These are phyloP conservation scores for Talaromyces sp. DNA, from an alignment of 2,329 filamentous ascomycete genomes.

Conservation along the genomic window DNA sequence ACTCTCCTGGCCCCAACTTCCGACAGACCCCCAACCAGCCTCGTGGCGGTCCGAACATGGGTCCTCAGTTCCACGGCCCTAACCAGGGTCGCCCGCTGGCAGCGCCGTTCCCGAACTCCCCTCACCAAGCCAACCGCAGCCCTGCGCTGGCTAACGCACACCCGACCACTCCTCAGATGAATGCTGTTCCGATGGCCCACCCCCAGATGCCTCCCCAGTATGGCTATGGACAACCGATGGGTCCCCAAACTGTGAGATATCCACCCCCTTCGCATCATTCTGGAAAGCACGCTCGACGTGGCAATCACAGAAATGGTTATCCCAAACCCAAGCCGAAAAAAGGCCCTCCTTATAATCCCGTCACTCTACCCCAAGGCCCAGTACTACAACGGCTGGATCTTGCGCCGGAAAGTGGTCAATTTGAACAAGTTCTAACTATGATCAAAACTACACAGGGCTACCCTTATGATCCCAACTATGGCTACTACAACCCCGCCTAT, in stretches of 20 bases:
- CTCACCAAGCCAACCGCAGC: constrained; percentile 65
- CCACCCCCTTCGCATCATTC: constrained; percentile 36
- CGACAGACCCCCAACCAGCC: constrained; percentile 55
- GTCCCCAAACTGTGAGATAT: constrained; percentile 63
- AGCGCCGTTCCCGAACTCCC: constrained; percentile 63
- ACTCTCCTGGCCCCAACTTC: constrained; percentile 58
- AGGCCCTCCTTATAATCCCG: background rate
- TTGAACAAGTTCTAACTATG: constrained; percentile 71
- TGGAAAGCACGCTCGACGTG: constrained; percentile 33
- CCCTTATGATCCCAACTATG: constrained; percentile 26
- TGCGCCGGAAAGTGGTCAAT: constrained; percentile 69
- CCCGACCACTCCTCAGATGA: constrained; percentile 72
- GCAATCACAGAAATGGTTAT: constrained; percentile 32
- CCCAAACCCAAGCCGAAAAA: constrained; percentile 12
- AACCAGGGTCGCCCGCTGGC: constrained; percentile 45
- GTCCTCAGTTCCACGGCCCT: constrained; percentile 52
- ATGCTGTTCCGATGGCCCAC: constrained; percentile 68
- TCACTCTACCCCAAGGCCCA: constrained; percentile 6
- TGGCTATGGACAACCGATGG: constrained; percentile 60
- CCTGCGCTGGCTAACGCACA: constrained; percentile 67
- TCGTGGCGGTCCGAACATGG: constrained; percentile 55
- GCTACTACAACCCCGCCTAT: constrained; percentile 54
- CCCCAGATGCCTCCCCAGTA: constrained; percentile 65
- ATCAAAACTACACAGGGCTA: constrained; percentile 65
- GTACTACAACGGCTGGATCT: constrained; percentile 55